phyloP scores from a whole-genome alignment of 2,329 filamentous ascomycete species.

The Chlorencoelia australis region DNA sequence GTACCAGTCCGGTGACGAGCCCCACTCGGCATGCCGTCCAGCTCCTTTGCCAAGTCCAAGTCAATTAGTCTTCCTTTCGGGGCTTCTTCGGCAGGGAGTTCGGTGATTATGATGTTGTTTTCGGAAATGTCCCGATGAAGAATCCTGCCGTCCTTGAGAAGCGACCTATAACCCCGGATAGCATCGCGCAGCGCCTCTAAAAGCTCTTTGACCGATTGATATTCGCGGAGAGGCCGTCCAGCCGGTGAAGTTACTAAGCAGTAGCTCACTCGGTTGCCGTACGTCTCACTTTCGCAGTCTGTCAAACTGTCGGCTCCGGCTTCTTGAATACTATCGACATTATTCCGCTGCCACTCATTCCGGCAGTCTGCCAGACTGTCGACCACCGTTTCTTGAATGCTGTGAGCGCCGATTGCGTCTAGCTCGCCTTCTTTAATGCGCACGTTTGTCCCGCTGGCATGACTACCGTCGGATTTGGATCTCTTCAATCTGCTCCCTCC shows the following conservation, averaged over 20 bases:
- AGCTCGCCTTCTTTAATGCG: slow-evolving; percentile 11
- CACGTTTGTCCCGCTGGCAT: slow-evolving; percentile 9
- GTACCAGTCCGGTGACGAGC: slow-evolving; percentile 12
- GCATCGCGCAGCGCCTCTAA: slow-evolving; percentile 25
- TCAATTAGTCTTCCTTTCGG: slow-evolving; percentile 14
- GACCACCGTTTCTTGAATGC: slow-evolving; percentile 18
- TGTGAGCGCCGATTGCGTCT: slow-evolving; percentile 12
- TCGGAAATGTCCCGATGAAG: slow-evolving; percentile 31
- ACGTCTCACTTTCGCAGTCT: slow-evolving; percentile 13
- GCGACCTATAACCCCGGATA: slow-evolving; percentile 25
- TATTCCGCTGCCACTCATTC: slow-evolving; percentile 15
- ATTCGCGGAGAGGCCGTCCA: slow-evolving; percentile 23
- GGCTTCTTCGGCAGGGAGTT: slow-evolving; percentile 4
- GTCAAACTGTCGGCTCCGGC: slow-evolving; percentile 7
- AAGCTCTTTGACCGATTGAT: slow-evolving; percentile 25
- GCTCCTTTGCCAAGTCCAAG: slow-evolving; percentile 13
- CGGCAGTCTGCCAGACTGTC: slow-evolving; percentile 16
- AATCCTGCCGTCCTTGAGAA: slow-evolving; percentile 27
- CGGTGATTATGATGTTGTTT: slow-evolving; percentile 31
- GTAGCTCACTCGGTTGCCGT: slow-evolving; percentile 24
- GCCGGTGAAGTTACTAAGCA: slow-evolving; percentile 26
- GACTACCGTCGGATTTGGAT: slow-evolving; percentile 14
- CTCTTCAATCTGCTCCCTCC: slow-evolving; percentile 11
- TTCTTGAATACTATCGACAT: slow-evolving; percentile 14
- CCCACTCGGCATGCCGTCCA: slow-evolving; percentile 10